phyloP scores from a whole-genome alignment of 495 filamentous ascomycete species.

The Aspergillus saccharolyticus region DNA sequence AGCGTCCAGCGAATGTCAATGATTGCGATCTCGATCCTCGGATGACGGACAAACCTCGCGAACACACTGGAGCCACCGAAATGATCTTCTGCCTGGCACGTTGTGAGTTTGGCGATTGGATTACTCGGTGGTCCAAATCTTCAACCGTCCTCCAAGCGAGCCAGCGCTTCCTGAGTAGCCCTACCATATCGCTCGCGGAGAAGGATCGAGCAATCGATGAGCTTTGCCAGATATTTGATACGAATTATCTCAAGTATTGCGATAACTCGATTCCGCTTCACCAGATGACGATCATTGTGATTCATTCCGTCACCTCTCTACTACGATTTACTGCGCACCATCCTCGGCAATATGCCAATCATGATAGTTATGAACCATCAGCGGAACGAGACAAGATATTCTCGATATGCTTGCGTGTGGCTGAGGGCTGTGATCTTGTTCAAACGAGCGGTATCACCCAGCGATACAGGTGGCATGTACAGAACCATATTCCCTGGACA shows the following conservation, averaged over 20 bases:
- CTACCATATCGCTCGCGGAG: constrained; percentile 35
- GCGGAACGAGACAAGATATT: constrained; percentile 38
- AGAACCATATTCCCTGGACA: constrained; percentile 38
- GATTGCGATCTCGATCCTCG: constrained; percentile 54
- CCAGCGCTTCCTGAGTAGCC: constrained; percentile 29
- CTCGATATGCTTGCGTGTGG: constrained; percentile 31
- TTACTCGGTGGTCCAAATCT: constrained; percentile 28
- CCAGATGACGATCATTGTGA: constrained; percentile 45
- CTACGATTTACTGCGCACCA: constrained; percentile 37
- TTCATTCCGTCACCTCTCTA: constrained; percentile 29
- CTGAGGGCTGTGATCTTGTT: constrained; percentile 29
- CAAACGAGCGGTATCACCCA: constrained; percentile 23
- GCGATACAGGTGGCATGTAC: constrained; percentile 32
- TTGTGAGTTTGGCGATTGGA: constrained; percentile 36
- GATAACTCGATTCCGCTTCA: constrained; percentile 60
- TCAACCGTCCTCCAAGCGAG: constrained; percentile 22
- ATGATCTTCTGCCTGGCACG: constrained; percentile 63
- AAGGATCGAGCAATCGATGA: constrained; percentile 44
- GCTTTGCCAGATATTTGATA: constrained; percentile 29
- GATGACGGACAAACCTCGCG: constrained; percentile 49
- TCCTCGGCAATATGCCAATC: constrained; percentile 34
- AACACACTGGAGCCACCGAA: constrained; percentile 56
- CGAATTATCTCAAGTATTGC: constrained; percentile 51
- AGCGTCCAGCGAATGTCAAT: constrained; percentile 49
- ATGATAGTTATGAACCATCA: constrained; percentile 24